Percentiles rank a stretch among this genome's conserved stretches.
These are phyloP conservation scores for Casaregolazyma lundiana DNA, from an alignment of 1,139 yeast genomes.

Conservation along the genomic window DNA sequence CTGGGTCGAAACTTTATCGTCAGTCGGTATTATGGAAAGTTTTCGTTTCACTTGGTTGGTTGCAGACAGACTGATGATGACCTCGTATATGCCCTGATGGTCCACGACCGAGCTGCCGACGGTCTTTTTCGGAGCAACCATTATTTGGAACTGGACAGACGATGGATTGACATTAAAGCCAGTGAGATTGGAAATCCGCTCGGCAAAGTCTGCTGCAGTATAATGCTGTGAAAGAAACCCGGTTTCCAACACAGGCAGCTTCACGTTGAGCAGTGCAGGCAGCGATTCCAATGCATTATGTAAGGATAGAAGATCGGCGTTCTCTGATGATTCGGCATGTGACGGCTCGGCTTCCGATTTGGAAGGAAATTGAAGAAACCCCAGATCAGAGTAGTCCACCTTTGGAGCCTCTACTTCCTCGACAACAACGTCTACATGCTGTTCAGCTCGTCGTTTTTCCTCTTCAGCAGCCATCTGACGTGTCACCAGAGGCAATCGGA, in stretches of 20 bases:
- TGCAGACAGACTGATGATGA: conserved; percentile 15
- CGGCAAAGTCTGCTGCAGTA: conserved; percentile 17
- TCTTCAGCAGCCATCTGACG: conserved; percentile 9
- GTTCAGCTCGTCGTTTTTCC: conserved; percentile 13
- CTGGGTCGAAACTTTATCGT: neutral
- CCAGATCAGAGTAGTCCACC: conserved; percentile 11
- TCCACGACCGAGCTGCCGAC: conserved; percentile 14
- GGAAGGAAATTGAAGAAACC: conserved; percentile 14
- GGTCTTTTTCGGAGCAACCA: neutral
- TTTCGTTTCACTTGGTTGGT: conserved; percentile 14
- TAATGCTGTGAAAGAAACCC: conserved; percentile 18
- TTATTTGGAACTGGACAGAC: conserved; percentile 8
- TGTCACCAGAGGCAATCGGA: conserved; percentile 50
- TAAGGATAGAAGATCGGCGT: conserved; percentile 15
- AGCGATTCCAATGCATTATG: conserved; percentile 23
- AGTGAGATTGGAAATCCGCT: conserved; percentile 19
- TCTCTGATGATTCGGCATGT: conserved; percentile 8
- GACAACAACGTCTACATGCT: conserved; percentile 10
- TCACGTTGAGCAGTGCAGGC: conserved; percentile 22
- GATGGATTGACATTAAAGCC: conserved; percentile 17
- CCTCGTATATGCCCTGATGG: conserved; percentile 19
- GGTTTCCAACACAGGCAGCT: conserved; percentile 15
- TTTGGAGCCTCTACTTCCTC: conserved; percentile 2
- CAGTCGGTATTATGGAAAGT: neutral
- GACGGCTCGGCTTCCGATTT: conserved; percentile 12